Base-by-base conservation (phyloP, 2,329 filamentous ascomycete species). In the Neurospora crassa region DNA sequence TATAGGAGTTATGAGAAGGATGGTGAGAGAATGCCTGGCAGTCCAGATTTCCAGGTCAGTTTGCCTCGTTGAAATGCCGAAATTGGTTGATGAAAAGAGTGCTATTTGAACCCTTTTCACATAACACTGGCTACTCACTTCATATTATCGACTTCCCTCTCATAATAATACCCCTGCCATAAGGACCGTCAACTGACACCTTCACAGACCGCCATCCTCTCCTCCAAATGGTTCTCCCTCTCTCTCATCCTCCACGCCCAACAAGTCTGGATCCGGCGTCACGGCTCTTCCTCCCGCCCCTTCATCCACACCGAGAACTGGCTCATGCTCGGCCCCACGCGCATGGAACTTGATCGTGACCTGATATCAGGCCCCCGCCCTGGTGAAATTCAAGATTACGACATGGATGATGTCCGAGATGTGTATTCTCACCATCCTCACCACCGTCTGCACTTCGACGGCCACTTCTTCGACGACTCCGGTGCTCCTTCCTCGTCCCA, bases 201-300 rank as follows among this genome's bases (percentile, higher is more conserved):
- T 24, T 40, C 63, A 29, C 70, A 86, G 84, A 82, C 82, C 29
- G 79, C 78, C 4, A 73, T 87, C 16, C 76, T 88, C 40, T 78
- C 78, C 24, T 80, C 81, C 42, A 80, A 80, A 0, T 87, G 85
- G 84, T 77, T 80, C 6, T 80, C 78, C n/a, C 77, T 84, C n/a
- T 76, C 82, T 42, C 77, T 85, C 40, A 81, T 87, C 11, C 79
- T 86, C 2, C 79, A 83, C 67, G 85, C 84, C 12, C 82, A 84
- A 76, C 81, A 86, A 69, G 77, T 79, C 3, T 87, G 85, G 83
- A 80, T 81, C 67, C 80, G 82, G 34, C 80, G 76, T 67, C 77
- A 63, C 53, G 53, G 53, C 47, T 29, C 53, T 34, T 16, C 12
- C 47, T 63, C 16, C 2, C 53, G 53, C 1, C 53, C 53, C 53